Base-by-base conservation (phyloP, 495 filamentous ascomycete species). In the Lichenothelia convexa region DNA sequence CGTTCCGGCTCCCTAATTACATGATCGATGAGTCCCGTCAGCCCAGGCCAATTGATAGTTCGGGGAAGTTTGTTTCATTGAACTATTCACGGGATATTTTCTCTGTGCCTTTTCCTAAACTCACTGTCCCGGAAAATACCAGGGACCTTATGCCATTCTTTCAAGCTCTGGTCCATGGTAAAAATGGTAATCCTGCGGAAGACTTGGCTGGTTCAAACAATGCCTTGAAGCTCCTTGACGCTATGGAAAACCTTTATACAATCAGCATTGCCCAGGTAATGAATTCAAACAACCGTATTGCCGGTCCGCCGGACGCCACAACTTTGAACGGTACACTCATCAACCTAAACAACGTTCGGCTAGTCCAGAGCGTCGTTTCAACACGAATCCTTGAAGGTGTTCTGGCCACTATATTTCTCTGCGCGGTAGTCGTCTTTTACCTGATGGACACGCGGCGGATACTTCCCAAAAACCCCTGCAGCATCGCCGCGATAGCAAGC, bases 321-420 rank as follows among this genome's bases (percentile, higher is more conserved):
- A 11, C 31, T 33, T 8, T 18, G n/a, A 18, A 33, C 17, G 31
- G n/a, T 2, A 9, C 9, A 18, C 11, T 33, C 9, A 18, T 33
- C 31, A 33, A 18, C 16, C 9, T 33, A 18, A 18, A 33, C 17
- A 1, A 18, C 31, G 1, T 33, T 18, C 31, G 31, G 13, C 43
- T 60, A 5, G 39, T 53, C 4, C 57, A 60, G 36, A 49, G 50
- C 21, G 24, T 27, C 16, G 26, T 50, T 5, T 49, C 54, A 2
- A 58, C 55, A 4, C 48, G 50, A 3, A 44, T 57, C 21, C 46
- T 61, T 3, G 46, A 61, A 27, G 51, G 41, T 0, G 36, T 55
- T n/a, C 40, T 61, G 0, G 43, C 39, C 0, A 38, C 45, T 0
- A 45, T 50, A 22, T 34, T 54, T 1, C 18, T 55, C 3, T 45